These are phyloP conservation scores for Eutrema yunnanense DNA, from an alignment of 345 rosid species.

Conservation along the genomic window DNA sequence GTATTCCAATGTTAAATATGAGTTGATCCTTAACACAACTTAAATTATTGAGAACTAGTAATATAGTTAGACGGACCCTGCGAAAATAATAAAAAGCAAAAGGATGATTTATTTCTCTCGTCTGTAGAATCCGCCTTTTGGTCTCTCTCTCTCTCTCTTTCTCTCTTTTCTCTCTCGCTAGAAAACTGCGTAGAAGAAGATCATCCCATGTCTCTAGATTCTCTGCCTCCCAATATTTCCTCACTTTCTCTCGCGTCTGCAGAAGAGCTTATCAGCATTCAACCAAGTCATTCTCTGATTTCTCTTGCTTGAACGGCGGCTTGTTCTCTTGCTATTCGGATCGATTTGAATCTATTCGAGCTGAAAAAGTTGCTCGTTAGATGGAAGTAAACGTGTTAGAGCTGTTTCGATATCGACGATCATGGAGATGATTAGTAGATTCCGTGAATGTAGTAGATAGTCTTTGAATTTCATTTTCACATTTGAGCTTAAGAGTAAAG, in stretches of 20 bases:
- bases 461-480: neutral
- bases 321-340: constrained; percentile 1
- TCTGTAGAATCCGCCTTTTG: constrained; percentile 20
- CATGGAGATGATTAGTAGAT: neutral
- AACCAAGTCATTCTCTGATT: constrained; percentile 3
- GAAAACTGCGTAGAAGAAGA: constrained; percentile 37
- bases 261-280: neutral
- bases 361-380: neutral
- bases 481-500: neutral
- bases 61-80: neutral
- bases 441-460: constrained; percentile 19
- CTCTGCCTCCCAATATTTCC: constrained; percentile 22
- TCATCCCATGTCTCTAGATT: constrained; percentile 31
- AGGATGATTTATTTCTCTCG: constrained; percentile 10
- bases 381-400: constrained; percentile 12
- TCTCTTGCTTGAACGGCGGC: neutral
- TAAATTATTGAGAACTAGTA: neutral
- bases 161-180: neutral
- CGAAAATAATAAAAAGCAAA: neutral
- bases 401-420: constrained; percentile 27
- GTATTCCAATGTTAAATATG: neutral
- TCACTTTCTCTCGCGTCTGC: constrained; percentile 25
- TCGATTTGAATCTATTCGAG: constrained; percentile 18
- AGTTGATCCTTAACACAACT: neutral
- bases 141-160: constrained; percentile 28